These are phyloP conservation scores for Mycena pura DNA, from an alignment of 768 basidiomycete species.

Conservation along the genomic window DNA sequence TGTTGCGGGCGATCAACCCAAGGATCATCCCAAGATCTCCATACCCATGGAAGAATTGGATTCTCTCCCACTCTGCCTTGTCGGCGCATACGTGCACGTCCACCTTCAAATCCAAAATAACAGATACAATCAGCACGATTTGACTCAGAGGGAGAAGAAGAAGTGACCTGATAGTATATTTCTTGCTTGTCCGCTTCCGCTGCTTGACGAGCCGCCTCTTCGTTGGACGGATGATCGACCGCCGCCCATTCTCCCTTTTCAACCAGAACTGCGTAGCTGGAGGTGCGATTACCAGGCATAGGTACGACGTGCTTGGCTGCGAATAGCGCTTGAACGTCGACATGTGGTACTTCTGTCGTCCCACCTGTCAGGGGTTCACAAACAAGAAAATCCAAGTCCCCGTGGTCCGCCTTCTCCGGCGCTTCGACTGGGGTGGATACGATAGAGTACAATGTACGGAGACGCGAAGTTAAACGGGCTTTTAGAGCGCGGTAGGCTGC, in stretches of 20 bases:
- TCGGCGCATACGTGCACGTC: conserved; percentile 68
- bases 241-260: conserved; percentile 45
- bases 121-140: background rate
- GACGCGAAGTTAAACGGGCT: conserved; percentile 44
- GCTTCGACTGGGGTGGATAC: conserved; percentile 67
- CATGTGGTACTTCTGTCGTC: conserved; percentile 41
- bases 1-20: conserved; percentile 57
- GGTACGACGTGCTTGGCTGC: conserved; percentile 56
- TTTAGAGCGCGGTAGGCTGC: conserved; percentile 60
- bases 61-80: conserved; percentile 55
- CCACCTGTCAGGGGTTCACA: conserved; percentile 44
- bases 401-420: conserved; percentile 69
- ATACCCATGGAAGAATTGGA: conserved; percentile 65
- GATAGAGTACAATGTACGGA: conserved; percentile 54
- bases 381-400: conserved; percentile 76
- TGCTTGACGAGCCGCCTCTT: conserved; percentile 33
- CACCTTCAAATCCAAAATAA: too few species aligned
- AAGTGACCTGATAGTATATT: conserved; percentile 51
- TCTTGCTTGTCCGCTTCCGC: conserved; percentile 31
- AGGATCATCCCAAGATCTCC: conserved; percentile 79
- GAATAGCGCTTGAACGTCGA: conserved; percentile 46
- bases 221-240: conserved; percentile 36
- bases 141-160: background rate
- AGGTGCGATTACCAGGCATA: conserved; percentile 60
- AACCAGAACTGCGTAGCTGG: conserved; percentile 67